A percentile compares a stretch with the other conserved stretches of the same genome.
These are phyloP conservation scores for Aspergillus sclerotialis DNA, from an alignment of 2,329 filamentous ascomycete genomes.

Conservation along the genomic window DNA sequence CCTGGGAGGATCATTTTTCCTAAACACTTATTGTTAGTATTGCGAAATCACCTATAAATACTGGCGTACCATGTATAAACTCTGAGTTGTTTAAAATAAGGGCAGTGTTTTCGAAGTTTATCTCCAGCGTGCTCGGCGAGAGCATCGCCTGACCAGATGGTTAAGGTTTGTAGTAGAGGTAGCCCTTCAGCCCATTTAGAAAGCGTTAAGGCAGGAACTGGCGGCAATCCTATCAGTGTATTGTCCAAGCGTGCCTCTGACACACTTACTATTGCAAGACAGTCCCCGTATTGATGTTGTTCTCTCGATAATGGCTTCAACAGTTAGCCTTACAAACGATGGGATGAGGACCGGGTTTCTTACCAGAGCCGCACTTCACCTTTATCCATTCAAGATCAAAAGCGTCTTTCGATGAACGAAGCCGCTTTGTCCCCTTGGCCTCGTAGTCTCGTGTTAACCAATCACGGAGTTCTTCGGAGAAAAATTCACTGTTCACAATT, in stretches of 20 bases:
- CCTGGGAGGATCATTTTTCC: constrained; percentile 18
- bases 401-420: neutral
- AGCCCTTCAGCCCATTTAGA: constrained; percentile 54
- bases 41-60: constrained; percentile 1
- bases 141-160: constrained; percentile 55
- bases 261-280: constrained; percentile 42
- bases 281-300: constrained; percentile 53
- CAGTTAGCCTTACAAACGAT: no score
- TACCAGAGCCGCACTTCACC: neutral
- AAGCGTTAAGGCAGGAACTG: constrained; percentile 47
- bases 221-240: neutral
- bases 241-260: neutral
- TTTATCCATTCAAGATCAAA: neutral
- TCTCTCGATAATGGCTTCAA: constrained; percentile 39
- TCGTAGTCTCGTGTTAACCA: neutral
- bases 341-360: no score
- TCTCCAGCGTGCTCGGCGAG: constrained; percentile 49
- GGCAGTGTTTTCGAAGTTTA: constrained; percentile 53
- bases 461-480: neutral
- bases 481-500: neutral
- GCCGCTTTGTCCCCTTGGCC: neutral
- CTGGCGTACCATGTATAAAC: constrained; percentile 46
- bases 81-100: constrained; percentile 53
- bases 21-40: constrained; percentile 19
- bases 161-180: constrained; percentile 51